Evolutionary conservation across 345 rosid species (phyloP), one percentile per base, ranked within the genome.

Genomic region (Erysimum cheiranthoides): DNA sequence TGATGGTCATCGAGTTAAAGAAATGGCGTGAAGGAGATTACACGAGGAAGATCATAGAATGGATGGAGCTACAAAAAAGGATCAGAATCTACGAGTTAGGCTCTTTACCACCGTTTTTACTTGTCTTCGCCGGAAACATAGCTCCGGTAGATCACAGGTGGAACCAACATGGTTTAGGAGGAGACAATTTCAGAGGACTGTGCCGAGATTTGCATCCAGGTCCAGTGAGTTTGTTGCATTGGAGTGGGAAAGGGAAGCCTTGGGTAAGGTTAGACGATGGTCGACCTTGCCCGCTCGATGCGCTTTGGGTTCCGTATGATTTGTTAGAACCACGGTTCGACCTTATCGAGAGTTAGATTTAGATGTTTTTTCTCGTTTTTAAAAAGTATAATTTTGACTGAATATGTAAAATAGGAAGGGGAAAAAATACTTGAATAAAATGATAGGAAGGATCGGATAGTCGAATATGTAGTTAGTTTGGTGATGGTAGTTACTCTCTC

Each of bases 51-150:
- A 87, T 92, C n/a, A 84, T 87, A 2, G 97, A 92, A 50, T 92
- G 97, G 97, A 90, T 92, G 97, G 97, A 92, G 86, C 68, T 92
- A 6, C 93, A 92, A 32, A 92, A 92, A 78, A 63, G 97, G 69
- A 88, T 88, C 63, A 82, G 96, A 82, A 90, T 90, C 63, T 92
- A 92, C 71, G 96, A 92, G 73, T 30, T 92, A 59, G 96, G 97
- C 3, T 90, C 96, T 2, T 43, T 92, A 73, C 96, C 97, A 2
- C 97, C 97, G 50, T 90, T 90, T 75, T 61, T 92, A 49, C 83
- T 92, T 0, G 97, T 88, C 0, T 92, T 92, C 61, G 97, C 96
- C 7, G 97, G 97, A 2, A 79, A 82, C 11, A 87, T 90, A 46
- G 92, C 86, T 10, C 88, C 90, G 1, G 92, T 90, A 5, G 96